Conservation (phyloP, 2,329 filamentous ascomycete genomes). For the Talaromyces sp. region DNA sequence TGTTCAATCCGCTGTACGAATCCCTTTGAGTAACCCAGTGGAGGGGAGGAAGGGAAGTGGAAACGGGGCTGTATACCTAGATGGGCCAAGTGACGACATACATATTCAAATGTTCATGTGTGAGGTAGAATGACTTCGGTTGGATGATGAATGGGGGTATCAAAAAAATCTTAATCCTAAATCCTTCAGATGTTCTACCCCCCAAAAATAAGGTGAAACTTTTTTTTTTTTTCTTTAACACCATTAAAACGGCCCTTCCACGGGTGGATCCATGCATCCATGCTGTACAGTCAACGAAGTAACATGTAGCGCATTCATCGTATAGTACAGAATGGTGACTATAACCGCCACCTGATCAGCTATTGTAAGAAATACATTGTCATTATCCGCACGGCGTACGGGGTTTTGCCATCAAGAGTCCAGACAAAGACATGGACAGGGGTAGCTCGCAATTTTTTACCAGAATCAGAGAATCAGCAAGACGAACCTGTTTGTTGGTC, state of each 20-base stretch:
- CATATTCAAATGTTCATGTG: neutral
- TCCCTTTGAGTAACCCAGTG: neutral
- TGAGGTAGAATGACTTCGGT: neutral
- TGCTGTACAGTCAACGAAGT: no score
- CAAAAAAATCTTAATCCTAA: neutral
- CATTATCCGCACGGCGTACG: neutral
- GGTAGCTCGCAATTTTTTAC: neutral
- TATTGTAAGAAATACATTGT: neutral
- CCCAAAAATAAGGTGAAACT: neutral
- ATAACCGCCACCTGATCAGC: neutral
- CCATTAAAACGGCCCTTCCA: slow-evolving; percentile 9
- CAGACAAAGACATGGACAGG: neutral
- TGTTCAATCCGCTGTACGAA: neutral
- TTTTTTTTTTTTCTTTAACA: neutral
- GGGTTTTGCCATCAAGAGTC: neutral
- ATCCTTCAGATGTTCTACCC: neutral
- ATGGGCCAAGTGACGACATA: neutral
- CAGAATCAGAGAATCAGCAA: no score
- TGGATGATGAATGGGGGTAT: neutral
- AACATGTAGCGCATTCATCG: no score
- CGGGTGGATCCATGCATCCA: slow-evolving; percentile 8
- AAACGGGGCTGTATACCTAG: neutral
- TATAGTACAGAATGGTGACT: neutral
- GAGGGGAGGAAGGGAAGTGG: neutral
- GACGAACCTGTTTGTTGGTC: no score